Base-by-base conservation (phyloP, 495 filamentous ascomycete species). In the Lophiotrema nucula region DNA sequence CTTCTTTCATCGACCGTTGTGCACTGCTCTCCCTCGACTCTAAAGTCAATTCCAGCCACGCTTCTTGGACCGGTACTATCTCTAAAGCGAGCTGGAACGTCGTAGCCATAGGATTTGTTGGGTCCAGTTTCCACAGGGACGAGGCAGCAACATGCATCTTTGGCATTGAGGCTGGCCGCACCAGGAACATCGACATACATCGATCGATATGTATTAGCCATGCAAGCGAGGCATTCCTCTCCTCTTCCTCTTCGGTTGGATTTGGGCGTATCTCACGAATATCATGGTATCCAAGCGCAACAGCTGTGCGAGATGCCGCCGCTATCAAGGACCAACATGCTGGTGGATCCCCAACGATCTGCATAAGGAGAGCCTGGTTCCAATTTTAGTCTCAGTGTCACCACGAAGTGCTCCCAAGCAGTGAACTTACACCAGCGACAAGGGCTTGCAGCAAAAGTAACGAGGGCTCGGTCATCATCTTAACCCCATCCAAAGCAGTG, bases 371-470 rank as follows among this genome's bases (percentile, higher is more conserved):
- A n/a, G 45, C 53, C 53, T 49, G 23, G 2, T 8, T 5, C 1
- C 3, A 16, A 11, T 37, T 12, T 55, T 11, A 23, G 21, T 4
- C 2, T 8, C 19, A 45, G 8, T 15, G n/a, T 19, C 22, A 16
- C 15, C 4, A 53, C 11, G 2, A 19, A 1, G 25, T 41, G 41
- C 18, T 31, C 5, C 6, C n/a, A 25, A n/a, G 37, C 3, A 19
- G n/a, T 5, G 16, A 22, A 57, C 53, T 41, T 22, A 49, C 53
- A 6, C 44, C 53, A 21, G 28, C 12, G 15, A 57, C 23, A 4
- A 57, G 45, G 28, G 45, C 44, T 48, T 49, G 53, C 53, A 57
- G 43, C 15, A 57, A 18, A 4, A 57, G 44, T 25, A 57, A 33
- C n/a, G 53, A 57, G 4, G 53, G 53, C 15, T 11, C 44, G 4